Percentiles rank a stretch among this genome's conserved stretches.
Conservation (phyloP, 768 basidiomycete species). For the Tubosaeta sp. region DNA sequence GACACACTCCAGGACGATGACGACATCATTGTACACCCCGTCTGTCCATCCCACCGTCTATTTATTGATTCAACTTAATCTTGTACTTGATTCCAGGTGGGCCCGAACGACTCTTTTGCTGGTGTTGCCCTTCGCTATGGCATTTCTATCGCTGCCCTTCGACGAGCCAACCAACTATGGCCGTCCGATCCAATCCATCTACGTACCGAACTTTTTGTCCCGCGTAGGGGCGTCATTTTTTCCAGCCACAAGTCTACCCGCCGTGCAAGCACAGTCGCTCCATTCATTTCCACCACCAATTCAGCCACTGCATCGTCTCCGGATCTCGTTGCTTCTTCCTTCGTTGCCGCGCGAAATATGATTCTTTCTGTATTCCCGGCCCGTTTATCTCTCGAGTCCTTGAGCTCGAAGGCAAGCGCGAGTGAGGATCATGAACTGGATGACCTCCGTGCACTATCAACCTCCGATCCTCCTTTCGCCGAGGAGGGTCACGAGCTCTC, state of each 20-base stretch:
- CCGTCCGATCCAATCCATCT: slow-evolving; percentile 88
- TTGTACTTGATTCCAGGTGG: slow-evolving; percentile 44
- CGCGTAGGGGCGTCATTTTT: slow-evolving; percentile 27
- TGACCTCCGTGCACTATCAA: slow-evolving; percentile 5
- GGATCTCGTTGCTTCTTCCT: slow-evolving; percentile 12
- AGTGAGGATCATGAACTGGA: slow-evolving; percentile 30
- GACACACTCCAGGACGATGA: neutral
- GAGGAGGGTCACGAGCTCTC: slow-evolving; percentile 16
- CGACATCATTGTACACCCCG: slow-evolving; percentile 12
- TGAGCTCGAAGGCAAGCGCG: slow-evolving; percentile 23
- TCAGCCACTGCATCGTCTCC: slow-evolving; percentile 3
- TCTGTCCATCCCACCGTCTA: slow-evolving; percentile 7
- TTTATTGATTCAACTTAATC: neutral
- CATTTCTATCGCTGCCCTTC: slow-evolving; percentile 75
- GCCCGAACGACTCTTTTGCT: slow-evolving; percentile 72
- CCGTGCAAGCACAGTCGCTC: neutral
- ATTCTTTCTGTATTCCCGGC: slow-evolving; percentile 24
- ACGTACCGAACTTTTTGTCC: slow-evolving; percentile 77
- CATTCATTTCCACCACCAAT: neutral
- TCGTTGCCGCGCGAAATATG: slow-evolving; percentile 18
- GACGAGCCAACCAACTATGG: slow-evolving; percentile 92
- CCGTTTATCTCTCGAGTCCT: slow-evolving; percentile 29
- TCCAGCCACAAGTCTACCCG: slow-evolving; percentile 1
- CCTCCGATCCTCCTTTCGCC: neutral
- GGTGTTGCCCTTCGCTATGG: slow-evolving; percentile 89